These are phyloP conservation scores for Penicillium nucicola DNA, from an alignment of 495 filamentous ascomycete genomes.

Conservation along the genomic window DNA sequence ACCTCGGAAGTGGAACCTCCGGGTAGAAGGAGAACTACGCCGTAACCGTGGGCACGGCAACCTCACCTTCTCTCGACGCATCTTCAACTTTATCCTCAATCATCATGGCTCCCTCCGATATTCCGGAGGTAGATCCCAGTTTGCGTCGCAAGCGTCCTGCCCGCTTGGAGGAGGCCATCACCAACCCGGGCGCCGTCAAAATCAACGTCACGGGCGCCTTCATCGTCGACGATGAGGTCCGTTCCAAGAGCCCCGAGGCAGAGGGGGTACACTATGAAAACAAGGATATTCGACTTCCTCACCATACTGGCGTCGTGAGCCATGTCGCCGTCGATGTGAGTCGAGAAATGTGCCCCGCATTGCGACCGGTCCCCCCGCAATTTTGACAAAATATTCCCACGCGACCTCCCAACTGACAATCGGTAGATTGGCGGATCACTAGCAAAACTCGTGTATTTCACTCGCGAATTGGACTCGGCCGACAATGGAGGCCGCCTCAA, in stretches of 20 bases:
- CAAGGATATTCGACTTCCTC: constrained; percentile 90
- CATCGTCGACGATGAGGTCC: constrained; percentile 81
- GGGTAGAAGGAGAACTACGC: constrained; percentile 52
- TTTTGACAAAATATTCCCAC: constrained; percentile 6
- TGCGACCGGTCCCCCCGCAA: constrained; percentile 32
- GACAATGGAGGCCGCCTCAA: constrained; percentile 88
- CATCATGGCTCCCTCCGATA: constrained; percentile 21
- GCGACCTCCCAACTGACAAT: constrained; percentile 20
- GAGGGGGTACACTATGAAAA: constrained; percentile 73
- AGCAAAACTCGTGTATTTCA: constrained; percentile 96
- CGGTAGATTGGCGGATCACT: constrained; percentile 88
- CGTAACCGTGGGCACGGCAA: constrained; percentile 44
- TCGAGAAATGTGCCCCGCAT: constrained; percentile 33
- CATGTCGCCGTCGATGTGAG: constrained; percentile 95
- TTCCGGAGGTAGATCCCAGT: constrained; percentile 11
- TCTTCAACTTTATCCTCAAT: not conserved
- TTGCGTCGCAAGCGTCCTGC: constrained; percentile 22
- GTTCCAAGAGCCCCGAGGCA: constrained; percentile 44
- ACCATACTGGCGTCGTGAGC: constrained; percentile 88
- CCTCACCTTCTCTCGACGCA: constrained; percentile 1
- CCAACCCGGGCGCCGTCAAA: constrained; percentile 77
- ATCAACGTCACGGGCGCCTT: constrained; percentile 97
- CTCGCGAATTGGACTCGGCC: constrained; percentile 72
- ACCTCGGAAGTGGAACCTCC: constrained; percentile 20
- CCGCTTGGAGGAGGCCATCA: constrained; percentile 65